Conservation (phyloP, 352 stramenopile species). For the Pythium periplocum region DNA sequence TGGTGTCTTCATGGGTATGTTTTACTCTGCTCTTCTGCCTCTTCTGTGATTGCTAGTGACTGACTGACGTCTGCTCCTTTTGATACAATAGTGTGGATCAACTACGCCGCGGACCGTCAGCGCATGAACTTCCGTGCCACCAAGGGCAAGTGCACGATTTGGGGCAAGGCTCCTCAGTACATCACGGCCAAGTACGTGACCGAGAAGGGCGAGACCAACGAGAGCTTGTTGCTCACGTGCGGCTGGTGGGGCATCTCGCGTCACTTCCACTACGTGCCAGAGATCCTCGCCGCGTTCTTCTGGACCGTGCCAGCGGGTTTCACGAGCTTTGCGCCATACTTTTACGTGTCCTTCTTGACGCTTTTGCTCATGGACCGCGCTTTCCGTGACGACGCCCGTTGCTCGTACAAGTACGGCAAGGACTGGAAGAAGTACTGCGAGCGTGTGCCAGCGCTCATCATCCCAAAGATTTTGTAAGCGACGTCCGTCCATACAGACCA, state of each 20-base stretch:
- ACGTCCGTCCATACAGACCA: no score
- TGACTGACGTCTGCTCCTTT: not conserved
- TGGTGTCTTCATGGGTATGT: slow-evolving; percentile 72
- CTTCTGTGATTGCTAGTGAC: not conserved
- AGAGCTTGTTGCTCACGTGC: slow-evolving; percentile 87
- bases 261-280: slow-evolving; percentile 95
- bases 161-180: slow-evolving; percentile 87
- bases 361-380: slow-evolving; percentile 93
- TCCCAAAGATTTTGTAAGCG: slow-evolving; percentile 72
- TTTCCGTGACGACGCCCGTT: slow-evolving; percentile 94
- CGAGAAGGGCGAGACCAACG: slow-evolving; percentile 81
- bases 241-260: slow-evolving; percentile 94
- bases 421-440: slow-evolving; percentile 94
- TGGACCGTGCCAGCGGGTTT: slow-evolving; percentile 70
- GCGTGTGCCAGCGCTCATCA: slow-evolving; percentile 83
- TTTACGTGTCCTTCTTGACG: slow-evolving; percentile 89
- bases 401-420: slow-evolving; percentile 93
- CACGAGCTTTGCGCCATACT: slow-evolving; percentile 72
- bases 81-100: slow-evolving; percentile 79
- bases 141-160: slow-evolving; percentile 87
- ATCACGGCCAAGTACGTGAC: slow-evolving; percentile 93
- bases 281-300: slow-evolving; percentile 83
- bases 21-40: not conserved
- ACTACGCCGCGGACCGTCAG: slow-evolving; percentile 95
- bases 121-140: slow-evolving; percentile 88